Percentiles rank a stretch among this genome's conserved stretches.
Conservation (phyloP, 352 stramenopile species). For the Phytophthora litchii region DNA sequence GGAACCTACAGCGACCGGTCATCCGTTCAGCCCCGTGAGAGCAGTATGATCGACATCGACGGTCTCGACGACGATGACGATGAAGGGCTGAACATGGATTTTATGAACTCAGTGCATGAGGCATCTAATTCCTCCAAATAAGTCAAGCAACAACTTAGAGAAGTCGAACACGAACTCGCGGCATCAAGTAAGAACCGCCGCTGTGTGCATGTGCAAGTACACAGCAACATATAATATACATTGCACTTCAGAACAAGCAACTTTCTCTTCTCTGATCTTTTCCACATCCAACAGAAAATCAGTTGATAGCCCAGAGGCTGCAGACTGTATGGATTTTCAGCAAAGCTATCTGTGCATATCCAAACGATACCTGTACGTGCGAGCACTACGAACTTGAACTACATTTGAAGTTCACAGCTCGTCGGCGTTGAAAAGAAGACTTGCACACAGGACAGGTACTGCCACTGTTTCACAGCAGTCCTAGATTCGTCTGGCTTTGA, state of each 20-base stretch:
- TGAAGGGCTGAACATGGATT: slow-evolving; percentile 84
- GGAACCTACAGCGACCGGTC: slow-evolving; percentile 28
- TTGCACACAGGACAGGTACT: no score
- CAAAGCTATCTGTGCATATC: no score
- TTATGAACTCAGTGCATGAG: slow-evolving; percentile 58
- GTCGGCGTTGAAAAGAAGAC: no score
- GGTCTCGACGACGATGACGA: slow-evolving; percentile 45
- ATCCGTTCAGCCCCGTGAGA: slow-evolving; percentile 33
- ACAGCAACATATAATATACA: slow-evolving; percentile 30
- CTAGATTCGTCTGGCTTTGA: no score
- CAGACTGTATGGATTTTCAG: no score
- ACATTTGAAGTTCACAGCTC: no score
- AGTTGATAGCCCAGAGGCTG: no score
- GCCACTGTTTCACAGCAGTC: no score
- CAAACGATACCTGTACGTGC: no score
- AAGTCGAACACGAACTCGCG: background rate
- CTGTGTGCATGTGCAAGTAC: slow-evolving; percentile 15
- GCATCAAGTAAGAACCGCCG: background rate
- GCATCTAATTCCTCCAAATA: slow-evolving; percentile 27
- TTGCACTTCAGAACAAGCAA: slow-evolving; percentile 7
- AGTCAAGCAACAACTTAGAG: slow-evolving; percentile 10
- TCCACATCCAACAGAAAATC: no score
- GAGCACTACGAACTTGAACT: no score
- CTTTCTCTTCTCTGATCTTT: background rate
- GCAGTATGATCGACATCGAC: slow-evolving; percentile 45